These are phyloP conservation scores for Alternaria sp. DNA, from an alignment of 2,329 filamentous ascomycete genomes.

Conservation along the genomic window DNA sequence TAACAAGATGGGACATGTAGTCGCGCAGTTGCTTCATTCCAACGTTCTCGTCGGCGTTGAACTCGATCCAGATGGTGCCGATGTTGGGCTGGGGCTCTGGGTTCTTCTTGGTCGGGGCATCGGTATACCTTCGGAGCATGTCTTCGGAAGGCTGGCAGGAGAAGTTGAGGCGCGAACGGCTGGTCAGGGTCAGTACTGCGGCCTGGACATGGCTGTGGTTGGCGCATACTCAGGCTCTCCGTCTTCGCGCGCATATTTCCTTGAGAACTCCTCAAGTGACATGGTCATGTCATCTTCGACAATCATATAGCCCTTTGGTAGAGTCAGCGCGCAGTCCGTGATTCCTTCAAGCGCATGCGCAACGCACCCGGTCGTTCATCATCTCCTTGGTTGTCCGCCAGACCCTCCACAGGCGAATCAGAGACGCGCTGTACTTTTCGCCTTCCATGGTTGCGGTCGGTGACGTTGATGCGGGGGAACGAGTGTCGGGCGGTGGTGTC, in stretches of 20 bases:
- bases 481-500: conserved; percentile 7
- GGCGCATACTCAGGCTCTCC: conserved; percentile 75
- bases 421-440: conserved; percentile 29
- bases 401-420: conserved; percentile 83
- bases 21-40: conserved; percentile 91
- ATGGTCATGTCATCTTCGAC: conserved; percentile 88
- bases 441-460: conserved; percentile 35
- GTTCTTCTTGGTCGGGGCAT: conserved; percentile 70
- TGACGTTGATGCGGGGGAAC: conserved; percentile 10
- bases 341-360: conserved; percentile 22
- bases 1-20: conserved; percentile 82
- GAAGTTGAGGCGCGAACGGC: conserved; percentile 84
- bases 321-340: conserved; percentile 23
- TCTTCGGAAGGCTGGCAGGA: conserved; percentile 81
- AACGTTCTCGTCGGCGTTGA: conserved; percentile 78
- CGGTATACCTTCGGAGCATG: conserved; percentile 86
- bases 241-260: conserved; percentile 72
- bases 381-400: conserved; percentile 95
- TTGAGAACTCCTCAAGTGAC: conserved; percentile 79
- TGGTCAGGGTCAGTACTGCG: conserved; percentile 48
- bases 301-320: conserved; percentile 83
- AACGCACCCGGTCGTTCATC: conserved; percentile 83
- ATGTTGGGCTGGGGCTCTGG: conserved; percentile 75
- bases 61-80: conserved; percentile 92
- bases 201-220: background rate